Conservation (phyloP, 176 grass and related monocot species). For the Oryza glumipatula region DNA sequence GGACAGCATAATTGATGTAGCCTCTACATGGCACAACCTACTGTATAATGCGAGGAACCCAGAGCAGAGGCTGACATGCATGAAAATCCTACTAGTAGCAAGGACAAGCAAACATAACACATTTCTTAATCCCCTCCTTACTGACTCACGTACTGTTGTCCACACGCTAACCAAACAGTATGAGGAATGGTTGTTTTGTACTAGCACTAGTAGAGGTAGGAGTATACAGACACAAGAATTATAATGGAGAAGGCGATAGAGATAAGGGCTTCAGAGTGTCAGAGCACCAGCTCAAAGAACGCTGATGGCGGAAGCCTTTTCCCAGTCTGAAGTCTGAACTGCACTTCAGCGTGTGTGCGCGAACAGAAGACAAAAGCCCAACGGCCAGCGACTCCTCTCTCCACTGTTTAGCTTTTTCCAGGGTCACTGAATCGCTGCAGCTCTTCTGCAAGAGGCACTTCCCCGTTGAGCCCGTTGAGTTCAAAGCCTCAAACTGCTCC, state of each 20-base stretch:
- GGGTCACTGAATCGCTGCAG: not conserved
- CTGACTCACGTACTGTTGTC: constrained; percentile 15
- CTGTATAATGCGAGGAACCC: not conserved
- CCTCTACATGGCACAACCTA: constrained; percentile 1
- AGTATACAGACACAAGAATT: not conserved
- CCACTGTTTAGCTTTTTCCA: constrained; percentile 42
- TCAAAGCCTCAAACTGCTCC: not conserved
- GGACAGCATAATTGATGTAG: constrained; percentile 33
- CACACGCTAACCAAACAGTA: constrained; percentile 15
- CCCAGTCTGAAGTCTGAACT: not conserved
- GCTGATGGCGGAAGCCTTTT: not conserved
- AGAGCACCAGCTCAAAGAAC: not conserved
- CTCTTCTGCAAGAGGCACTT: constrained; percentile 14
- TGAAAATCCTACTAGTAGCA: not conserved
- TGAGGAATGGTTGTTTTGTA: constrained; percentile 3
- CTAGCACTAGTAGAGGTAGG: no score
- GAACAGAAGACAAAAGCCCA: not conserved
- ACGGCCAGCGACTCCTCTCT: constrained; percentile 5
- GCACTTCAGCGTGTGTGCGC: constrained; percentile 24
- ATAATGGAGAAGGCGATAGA: not conserved
- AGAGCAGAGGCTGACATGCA: not conserved
- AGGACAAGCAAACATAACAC: not conserved
- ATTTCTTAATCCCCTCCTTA: not conserved
- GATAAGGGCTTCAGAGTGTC: not conserved
- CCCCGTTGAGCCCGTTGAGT: constrained; percentile 33